phyloP scores from a whole-genome alignment of 441 rosid genomes.

The Adansonia gregorii region DNA sequence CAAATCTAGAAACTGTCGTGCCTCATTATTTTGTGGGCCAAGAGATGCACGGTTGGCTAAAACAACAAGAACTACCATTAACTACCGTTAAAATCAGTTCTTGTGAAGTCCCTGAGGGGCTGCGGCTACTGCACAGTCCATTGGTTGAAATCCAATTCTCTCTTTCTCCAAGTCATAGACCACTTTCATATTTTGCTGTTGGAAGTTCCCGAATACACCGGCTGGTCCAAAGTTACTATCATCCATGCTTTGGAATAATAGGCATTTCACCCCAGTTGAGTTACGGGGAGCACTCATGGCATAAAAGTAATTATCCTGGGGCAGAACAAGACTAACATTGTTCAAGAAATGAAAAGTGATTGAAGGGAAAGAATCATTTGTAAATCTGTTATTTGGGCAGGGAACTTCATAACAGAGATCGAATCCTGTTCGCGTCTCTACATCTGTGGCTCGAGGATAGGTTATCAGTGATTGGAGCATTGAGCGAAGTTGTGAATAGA shows the following conservation, averaged over 20 bases:
- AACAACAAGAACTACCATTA: slow-evolving; percentile 32
- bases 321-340: slow-evolving; percentile 69
- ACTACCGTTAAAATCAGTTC: slow-evolving; percentile 28
- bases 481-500: slow-evolving; percentile 64
- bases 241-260: slow-evolving; percentile 70
- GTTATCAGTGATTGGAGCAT: slow-evolving; percentile 45
- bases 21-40: background rate
- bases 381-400: slow-evolving; percentile 50
- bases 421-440: slow-evolving; percentile 60
- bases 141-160: slow-evolving; percentile 74
- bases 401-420: slow-evolving; percentile 81
- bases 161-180: slow-evolving; percentile 78
- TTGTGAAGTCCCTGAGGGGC: slow-evolving; percentile 52
- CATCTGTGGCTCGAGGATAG: slow-evolving; percentile 65
- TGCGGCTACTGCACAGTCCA: slow-evolving; percentile 72
- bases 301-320: slow-evolving; percentile 63
- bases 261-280: slow-evolving; percentile 68
- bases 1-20: background rate
- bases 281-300: slow-evolving; percentile 74
- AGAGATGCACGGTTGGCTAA: background rate
- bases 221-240: slow-evolving; percentile 75
- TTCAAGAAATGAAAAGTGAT: slow-evolving; percentile 71
- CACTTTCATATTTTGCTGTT: slow-evolving; percentile 75
- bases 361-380: slow-evolving; percentile 46
- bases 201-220: slow-evolving; percentile 82